phyloP scores from a whole-genome alignment of 371 early-diverging fungal genomes.

The Apophysomyces sp. region DNA sequence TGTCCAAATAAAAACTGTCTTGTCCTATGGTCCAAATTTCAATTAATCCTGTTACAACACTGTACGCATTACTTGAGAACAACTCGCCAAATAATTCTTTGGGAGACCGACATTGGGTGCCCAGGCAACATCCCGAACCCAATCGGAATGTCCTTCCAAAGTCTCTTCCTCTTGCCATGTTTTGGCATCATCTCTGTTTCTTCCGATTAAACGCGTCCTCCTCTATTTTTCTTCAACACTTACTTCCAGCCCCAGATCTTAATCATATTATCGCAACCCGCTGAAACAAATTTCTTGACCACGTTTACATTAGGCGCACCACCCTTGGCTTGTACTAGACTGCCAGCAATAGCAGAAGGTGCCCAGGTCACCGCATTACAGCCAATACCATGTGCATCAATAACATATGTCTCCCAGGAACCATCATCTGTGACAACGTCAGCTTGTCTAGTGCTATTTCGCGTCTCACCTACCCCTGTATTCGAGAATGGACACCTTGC shows the following conservation, averaged over 20 bases:
- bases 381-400: slow-evolving; percentile 92
- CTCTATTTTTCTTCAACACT: not conserved
- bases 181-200: slow-evolving; percentile 67
- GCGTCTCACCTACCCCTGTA: slow-evolving; percentile 72
- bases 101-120: slow-evolving; percentile 95
- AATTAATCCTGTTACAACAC: not conserved
- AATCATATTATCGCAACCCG: slow-evolving; percentile 94
- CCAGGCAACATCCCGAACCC: slow-evolving; percentile 98
- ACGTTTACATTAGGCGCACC: slow-evolving; percentile 55
- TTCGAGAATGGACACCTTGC: slow-evolving; percentile 87
- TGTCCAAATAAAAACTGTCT: slow-evolving; percentile 94
- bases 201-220: not conserved
- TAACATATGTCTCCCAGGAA: slow-evolving; percentile 70
- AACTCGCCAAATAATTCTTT: slow-evolving; percentile 85
- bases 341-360: slow-evolving; percentile 84
- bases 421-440: slow-evolving; percentile 74
- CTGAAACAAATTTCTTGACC: slow-evolving; percentile 86
- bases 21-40: slow-evolving; percentile 59
- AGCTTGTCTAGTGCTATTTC: no score
- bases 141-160: slow-evolving; percentile 93
- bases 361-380: slow-evolving; percentile 96
- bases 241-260: slow-evolving; percentile 89
- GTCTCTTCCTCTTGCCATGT: slow-evolving; percentile 77
- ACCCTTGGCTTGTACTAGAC: slow-evolving; percentile 71
- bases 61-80: slow-evolving; percentile 73